Evolutionary conservation across 768 basidiomycete species (phyloP), one percentile per base, ranked within the genome.

Genomic region (Sporobolomyces pararoseus): DNA sequence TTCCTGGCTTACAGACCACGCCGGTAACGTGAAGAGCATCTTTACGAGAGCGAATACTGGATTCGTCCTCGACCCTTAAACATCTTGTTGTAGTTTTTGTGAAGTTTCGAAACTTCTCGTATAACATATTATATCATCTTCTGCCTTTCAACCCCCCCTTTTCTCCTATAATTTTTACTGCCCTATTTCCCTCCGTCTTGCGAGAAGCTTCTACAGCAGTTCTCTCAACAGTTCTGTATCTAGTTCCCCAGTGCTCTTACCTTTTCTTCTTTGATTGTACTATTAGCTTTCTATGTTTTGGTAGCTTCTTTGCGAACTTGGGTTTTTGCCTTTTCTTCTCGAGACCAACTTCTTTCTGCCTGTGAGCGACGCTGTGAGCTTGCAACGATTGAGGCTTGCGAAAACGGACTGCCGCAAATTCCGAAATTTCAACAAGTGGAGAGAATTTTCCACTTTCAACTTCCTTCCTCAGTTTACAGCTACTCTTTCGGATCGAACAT

Each of bases 11-110:
- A 29, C 59, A 67, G 66, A 71, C 47, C 53, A 51, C 19, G n/a
- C 10, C 1, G 72, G 72, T 0, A 32, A 39, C 1, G 65, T 73
- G 62, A 70, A 70, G 58, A 39, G 61, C 3, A 59, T 60, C 16
- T 68, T 68, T n/a, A 32, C 42, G 3, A 44, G 60, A 16, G 49
- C 42, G 27, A 47, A 46, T 35, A 67, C 58, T 7, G 66, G 66
- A 12, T 67, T 67, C 37, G 37, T 59, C 5, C 51, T 66, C 47
- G 32, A 34, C 0, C 34, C 0, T 23, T 57, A 31, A 27, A 63
- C 4, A 42, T 17, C 39, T 9, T 17, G 39, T 9, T 9, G 10
- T 9, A 42, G 39, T 42, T n/a, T n/a, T n/a, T n/a, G n/a, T n/a
- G n/a, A n/a, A n/a, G n/a, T n/a, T n/a, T n/a, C n/a, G n/a, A n/a